Evolutionary conservation across 2,329 filamentous ascomycete genomes (phyloP), one percentile per base, ranked within the genome.

Genomic region (Colletotrichum siamense): DNA sequence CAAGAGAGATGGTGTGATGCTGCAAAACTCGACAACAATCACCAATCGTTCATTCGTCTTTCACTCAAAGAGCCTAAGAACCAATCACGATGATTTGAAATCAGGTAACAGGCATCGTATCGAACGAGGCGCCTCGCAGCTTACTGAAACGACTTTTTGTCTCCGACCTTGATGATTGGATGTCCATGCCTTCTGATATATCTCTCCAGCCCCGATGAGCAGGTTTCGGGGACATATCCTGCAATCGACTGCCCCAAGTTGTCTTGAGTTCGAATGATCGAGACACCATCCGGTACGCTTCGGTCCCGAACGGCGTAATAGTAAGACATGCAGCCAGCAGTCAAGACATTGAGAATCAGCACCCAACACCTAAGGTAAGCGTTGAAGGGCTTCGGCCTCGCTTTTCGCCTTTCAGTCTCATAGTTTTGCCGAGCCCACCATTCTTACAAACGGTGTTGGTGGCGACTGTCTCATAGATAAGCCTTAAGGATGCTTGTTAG

Each of bases 111-210:
- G 22, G n/a, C 44, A 22, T 24, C 10, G 2, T 6, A 22, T 52
- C n/a, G 13, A 22, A 52, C 44, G 44, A 52, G n/a, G 1, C 1
- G 10, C 6, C 10, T 52, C 2, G n/a, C 44, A 22, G n/a, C n/a
- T 13, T 13, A 22, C n/a, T n/a, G n/a, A n/a, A n/a, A n/a, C n/a
- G n/a, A 49, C 3, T 49, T 22, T 22, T 4, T 49, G n/a, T 13
- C 3, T 49, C 18, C 2, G n/a, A 52, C n/a, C n/a, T 52, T 52
- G 12, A 13, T 52, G 44, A 13, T 22, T 8, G 44, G n/a, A 2
- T 52, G n/a, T 52, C 44, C 4, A 1, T 18, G 44, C 2, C 44
- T 0, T 52, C n/a, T 52, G 44, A 8, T 0, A 1, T 8, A 22
- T 52, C 44, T 22, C 13, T 52, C 6, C 39, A n/a, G 39, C 9